These are phyloP conservation scores for Solanum pimpinellifolium DNA, from an alignment of 257 asterid genomes.

Conservation along the genomic window DNA sequence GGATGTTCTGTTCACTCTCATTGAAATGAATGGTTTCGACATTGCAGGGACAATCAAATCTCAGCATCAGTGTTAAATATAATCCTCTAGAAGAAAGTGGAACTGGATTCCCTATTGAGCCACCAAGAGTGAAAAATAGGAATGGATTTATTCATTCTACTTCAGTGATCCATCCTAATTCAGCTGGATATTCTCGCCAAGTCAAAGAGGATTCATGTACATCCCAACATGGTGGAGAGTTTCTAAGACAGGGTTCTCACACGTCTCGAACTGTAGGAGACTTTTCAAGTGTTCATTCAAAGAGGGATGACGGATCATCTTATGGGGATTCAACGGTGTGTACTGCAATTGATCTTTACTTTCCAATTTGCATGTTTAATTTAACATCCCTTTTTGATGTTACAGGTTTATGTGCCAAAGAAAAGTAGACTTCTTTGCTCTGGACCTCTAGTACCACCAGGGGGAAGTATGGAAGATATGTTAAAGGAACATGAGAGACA, in stretches of 20 bases:
- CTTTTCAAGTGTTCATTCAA: conserved; percentile 8
- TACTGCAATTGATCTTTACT: not conserved
- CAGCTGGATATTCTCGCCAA: conserved; percentile 26
- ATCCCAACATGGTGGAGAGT: conserved; percentile 11
- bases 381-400: not conserved
- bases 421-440: conserved; percentile 39
- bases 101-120: conserved; percentile 52
- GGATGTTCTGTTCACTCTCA: not conserved
- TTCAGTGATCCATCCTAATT: conserved; percentile 62
- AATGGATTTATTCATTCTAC: conserved; percentile 38
- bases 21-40: not conserved
- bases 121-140: conserved; percentile 31
- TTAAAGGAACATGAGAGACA: conserved; percentile 49
- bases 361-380: not conserved
- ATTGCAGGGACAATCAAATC: conserved; percentile 23
- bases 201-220: conserved; percentile 19
- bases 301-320: conserved; percentile 2
- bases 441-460: conserved; percentile 48
- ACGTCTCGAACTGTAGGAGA: not conserved
- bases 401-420: conserved; percentile 28
- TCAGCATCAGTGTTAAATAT: conserved; percentile 33
- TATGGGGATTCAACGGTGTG: conserved; percentile 11
- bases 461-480: conserved; percentile 54
- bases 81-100: conserved; percentile 41
- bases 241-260: conserved; percentile 15